Evolutionary conservation across 345 rosid genomes (phyloP), one percentile per base, ranked within the genome.

Genomic region (Gossypium thurberi): DNA sequence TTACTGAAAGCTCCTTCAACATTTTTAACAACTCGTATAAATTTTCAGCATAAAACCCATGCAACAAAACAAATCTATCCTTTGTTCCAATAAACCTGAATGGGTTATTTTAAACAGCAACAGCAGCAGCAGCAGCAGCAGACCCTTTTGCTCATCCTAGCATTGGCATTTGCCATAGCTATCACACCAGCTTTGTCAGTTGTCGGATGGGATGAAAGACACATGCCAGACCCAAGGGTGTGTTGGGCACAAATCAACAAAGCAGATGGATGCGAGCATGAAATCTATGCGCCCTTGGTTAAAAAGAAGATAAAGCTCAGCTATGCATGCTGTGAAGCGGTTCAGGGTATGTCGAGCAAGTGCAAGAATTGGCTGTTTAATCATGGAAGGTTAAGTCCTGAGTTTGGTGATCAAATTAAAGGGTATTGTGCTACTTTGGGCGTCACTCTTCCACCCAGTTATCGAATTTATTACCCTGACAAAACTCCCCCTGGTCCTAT

Each of bases 331-430:
- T 69, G 72, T 33, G 60, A 69, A 17, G 60, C 60, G 13, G 11
- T 51, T 10, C 10, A 11, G 17, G 44, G 59, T 11, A 9, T 69
- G 47, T 33, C 42, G 10, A 1, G 2, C 17, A 69, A n/a, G 46
- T 69, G 72, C 60, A 28, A 10, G 25, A 2, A n/a, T 17, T 69
- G 60, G 60, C 0, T 69, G 28, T 69, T 69, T 51, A 69, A 11
- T 8, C 60, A 10, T 17, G 60, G 60, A 69, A 28, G 17, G n/a
- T 69, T 51, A 25, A 51, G 46, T 10, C 10, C 72, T 0, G 11
- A 28, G 43, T 52, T 51, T 10, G 72, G 72, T 17, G 37, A 69
- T n/a, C 60, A n/a, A 33, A 17, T 69, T 17, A 69, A 69, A n/a
- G 15, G 17, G 1, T 28, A 9, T 51, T 69, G 72, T 33, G 60